Base-by-base conservation (phyloP, 768 basidiomycete genomes). In the Tulasnella sp. region DNA sequence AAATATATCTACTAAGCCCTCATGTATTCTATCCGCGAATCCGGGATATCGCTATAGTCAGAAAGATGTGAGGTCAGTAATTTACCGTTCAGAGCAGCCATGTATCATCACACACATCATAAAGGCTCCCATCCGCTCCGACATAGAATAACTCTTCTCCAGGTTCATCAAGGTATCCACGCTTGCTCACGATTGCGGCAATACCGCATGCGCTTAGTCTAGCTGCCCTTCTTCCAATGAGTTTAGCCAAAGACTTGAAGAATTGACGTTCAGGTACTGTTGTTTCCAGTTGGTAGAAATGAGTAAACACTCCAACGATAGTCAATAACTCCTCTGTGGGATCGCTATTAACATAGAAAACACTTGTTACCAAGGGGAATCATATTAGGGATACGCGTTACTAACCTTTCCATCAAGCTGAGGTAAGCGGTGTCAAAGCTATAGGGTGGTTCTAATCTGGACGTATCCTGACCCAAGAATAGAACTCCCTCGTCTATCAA, bases 391-490 rank as follows among this genome's bases (percentile, higher is more conserved):
- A 39, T 16, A 13, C 3, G 10, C 43, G 8, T 45, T 29, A 16
- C 7, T 22, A 25, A 84, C 89, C 81, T 86, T 69, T 98, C 93
- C 83, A 99, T 95, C 37, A 98, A 72, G 35, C 89, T 92, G 55
- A 99, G 69, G 72, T 96, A 96, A 1, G 93, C 92, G 2, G 95
- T 99, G 65, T 99, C 93, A 60, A 99, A 81, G 25, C 76, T 81
- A 64, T 91, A 91, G 16, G 90, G 78, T 57, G 76, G 86, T 67
- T 98, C 92, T 33, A 99, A 77, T 71, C 98, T 96, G 76, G 96
- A 96, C 1, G 93, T 95, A 65, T 93, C 89, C 67, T 99, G 93
- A 22, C 95, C 92, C 27, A 95, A 76, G 79, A 99, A 99, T 47
- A 99, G 76, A 16, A 92, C 85, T 66, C 93, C 95, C 58, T 91